These are phyloP conservation scores for Ceratonia siliqua DNA, from an alignment of 306 rosid species.

Conservation along the genomic window DNA sequence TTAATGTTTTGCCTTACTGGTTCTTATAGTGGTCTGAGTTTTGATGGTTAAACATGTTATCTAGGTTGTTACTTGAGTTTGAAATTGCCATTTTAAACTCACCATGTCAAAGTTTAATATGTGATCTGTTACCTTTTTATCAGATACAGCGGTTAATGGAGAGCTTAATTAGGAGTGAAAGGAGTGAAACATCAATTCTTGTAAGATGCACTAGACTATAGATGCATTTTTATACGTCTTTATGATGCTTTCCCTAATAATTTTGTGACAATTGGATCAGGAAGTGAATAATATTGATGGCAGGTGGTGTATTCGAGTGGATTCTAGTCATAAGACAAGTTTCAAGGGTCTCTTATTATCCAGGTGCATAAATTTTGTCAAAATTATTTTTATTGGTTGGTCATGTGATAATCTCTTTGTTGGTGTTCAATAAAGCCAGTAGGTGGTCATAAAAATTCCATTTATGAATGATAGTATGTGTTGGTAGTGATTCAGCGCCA, in stretches of 20 bases:
- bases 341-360: conserved; percentile 76
- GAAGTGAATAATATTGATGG: conserved; percentile 81
- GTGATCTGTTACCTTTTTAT: conserved; percentile 34
- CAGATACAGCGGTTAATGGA: conserved; percentile 82
- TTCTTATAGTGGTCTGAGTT: not conserved
- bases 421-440: conserved; percentile 16
- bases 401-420: conserved; percentile 28
- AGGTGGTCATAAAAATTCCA: conserved; percentile 11
- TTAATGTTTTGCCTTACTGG: conserved; percentile 13
- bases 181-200: conserved; percentile 56
- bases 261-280: conserved; percentile 50
- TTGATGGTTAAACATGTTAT: conserved; percentile 16
- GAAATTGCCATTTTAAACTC: conserved; percentile 15
- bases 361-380: conserved; percentile 58
- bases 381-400: conserved; percentile 28
- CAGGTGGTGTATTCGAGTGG: conserved; percentile 85
- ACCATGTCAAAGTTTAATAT: conserved; percentile 1
- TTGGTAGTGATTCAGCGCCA: conserved; percentile 65
- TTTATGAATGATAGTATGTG: conserved; percentile 50
- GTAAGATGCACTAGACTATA: conserved; percentile 55
- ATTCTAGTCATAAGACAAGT: conserved; percentile 55
- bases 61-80: conserved; percentile 23
- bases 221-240: conserved; percentile 17
- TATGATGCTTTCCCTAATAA: conserved; percentile 34
- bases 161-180: conserved; percentile 61